Base-by-base conservation (phyloP, 768 basidiomycete species). In the Termitomyces sp. region DNA sequence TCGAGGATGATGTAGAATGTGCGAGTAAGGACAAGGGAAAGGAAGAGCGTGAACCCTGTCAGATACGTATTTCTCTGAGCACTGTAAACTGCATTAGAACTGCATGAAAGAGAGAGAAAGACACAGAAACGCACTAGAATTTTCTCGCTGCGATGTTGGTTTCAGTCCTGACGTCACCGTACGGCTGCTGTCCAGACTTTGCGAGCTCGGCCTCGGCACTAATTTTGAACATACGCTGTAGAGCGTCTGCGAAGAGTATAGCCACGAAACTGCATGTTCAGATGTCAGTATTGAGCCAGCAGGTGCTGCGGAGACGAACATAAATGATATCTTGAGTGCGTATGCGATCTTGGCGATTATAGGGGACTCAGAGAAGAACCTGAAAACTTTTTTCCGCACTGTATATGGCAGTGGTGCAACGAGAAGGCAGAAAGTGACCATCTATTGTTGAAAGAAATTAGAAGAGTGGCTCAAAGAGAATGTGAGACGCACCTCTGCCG, bases 1-100 rank as follows among this genome's bases (percentile, higher is more conserved):
- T 98, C 94, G 69, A 95, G 86, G 50, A 91, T 85, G 73, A 98
- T 91, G 72, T 89, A 89, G 79, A 98, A 98, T 4, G 91, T 92
- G 68, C 96, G 89, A 2, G 95, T 90, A 66, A 98, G 86, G 67
- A 97, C 89, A 59, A 98, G 87, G 9, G 96, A 97, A 22, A 99
- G 88, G 88, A 98, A 97, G 50, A 99, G 82, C 62, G 91, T 93
- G 74, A 94, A 95, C 0, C 92, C 92, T 7, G 95, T 96, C 16
- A 98, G 84, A 73, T 98, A 98, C 61, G 89, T 87, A 71, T 96
- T 97, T 58, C 94, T 83, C 72, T 96, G 93, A 2, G 93, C 83
- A 68, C 92, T 94, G n/a, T 18, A 33, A 12, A 28, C n/a, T 6
- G 44, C 28, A 9, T 42, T 55, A 18, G 8, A 33, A 13, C 1